These are phyloP conservation scores for Fusarium mundagurra DNA, from an alignment of 2,329 filamentous ascomycete species.

Conservation along the genomic window DNA sequence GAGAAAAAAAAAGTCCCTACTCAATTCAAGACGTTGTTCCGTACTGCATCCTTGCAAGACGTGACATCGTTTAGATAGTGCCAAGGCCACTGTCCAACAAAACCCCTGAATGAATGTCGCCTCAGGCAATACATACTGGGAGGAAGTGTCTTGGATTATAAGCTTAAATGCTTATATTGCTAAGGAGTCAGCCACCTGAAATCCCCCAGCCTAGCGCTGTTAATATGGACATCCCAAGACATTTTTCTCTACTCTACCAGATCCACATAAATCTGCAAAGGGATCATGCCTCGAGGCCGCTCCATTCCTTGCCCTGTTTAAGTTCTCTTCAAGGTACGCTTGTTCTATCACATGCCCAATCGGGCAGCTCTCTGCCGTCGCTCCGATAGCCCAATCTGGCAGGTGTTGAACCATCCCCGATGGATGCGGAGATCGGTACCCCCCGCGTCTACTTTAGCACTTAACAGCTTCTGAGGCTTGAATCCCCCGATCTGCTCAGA, in stretches of 20 bases:
- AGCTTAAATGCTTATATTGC: not conserved
- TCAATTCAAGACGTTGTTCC: not conserved
- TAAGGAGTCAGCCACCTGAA: not conserved
- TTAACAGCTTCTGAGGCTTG: no score
- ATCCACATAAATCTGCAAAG: not conserved
- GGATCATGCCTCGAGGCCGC: no score
- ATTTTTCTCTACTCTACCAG: not conserved
- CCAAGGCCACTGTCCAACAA: no score
- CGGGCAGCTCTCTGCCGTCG: not conserved
- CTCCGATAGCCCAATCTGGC: not conserved
- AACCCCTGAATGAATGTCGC: no score
- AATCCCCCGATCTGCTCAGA: no score
- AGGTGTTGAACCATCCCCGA: not conserved
- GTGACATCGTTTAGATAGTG: not conserved
- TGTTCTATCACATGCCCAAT: not conserved
- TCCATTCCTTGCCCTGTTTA: not conserved
- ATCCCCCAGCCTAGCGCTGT: not conserved
- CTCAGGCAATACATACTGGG: no score
- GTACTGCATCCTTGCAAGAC: not conserved
- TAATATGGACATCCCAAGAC: no score
- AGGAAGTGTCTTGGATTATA: no score
- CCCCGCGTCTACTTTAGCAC: no score
- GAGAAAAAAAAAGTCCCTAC: not conserved
- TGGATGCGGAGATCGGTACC: no score
- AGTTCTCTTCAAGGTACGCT: not conserved